phyloP scores from a whole-genome alignment of 2,329 filamentous ascomycete species.

The Parafenestella ontariensis region DNA sequence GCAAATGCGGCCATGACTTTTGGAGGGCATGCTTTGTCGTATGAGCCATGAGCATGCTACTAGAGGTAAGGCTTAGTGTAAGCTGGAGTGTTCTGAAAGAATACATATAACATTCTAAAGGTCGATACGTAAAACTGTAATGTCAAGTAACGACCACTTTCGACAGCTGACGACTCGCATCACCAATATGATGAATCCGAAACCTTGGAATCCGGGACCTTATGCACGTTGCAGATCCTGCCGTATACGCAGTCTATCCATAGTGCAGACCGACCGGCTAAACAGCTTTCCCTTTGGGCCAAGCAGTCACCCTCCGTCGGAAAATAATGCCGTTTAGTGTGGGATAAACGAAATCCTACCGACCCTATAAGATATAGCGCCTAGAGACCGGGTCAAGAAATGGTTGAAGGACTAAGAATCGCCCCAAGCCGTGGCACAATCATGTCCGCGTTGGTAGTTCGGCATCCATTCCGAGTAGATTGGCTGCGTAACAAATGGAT shows the following conservation, averaged over 20 bases:
- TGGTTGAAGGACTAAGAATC: not conserved
- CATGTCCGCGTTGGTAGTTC: not conserved
- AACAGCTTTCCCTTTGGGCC: not conserved
- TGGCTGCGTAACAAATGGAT: slow-evolving; percentile 7
- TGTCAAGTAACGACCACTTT: not conserved
- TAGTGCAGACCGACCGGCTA: slow-evolving; percentile 1
- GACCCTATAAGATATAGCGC: not conserved
- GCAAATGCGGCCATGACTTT: slow-evolving; percentile 18
- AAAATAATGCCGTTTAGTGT: not conserved
- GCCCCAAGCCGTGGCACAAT: not conserved
- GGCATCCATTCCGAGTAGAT: slow-evolving; percentile 3
- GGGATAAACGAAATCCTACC: not conserved
- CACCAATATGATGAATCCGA: slow-evolving; percentile 2
- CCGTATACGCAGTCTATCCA: not conserved
- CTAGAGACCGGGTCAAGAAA: not conserved
- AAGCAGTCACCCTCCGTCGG: not conserved
- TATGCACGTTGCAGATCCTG: slow-evolving; percentile 2
- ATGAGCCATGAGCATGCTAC: not conserved
- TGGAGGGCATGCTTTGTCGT: slow-evolving; percentile 18
- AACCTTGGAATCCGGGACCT: not conserved
- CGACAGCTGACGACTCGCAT: not conserved
- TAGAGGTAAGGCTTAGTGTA: not conserved
- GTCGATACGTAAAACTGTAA: not conserved
- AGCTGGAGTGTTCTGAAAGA: not conserved
- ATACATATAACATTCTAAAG: not conserved